These are phyloP conservation scores for Botrytis galanthina DNA, from an alignment of 2,329 filamentous ascomycete species.

Conservation along the genomic window DNA sequence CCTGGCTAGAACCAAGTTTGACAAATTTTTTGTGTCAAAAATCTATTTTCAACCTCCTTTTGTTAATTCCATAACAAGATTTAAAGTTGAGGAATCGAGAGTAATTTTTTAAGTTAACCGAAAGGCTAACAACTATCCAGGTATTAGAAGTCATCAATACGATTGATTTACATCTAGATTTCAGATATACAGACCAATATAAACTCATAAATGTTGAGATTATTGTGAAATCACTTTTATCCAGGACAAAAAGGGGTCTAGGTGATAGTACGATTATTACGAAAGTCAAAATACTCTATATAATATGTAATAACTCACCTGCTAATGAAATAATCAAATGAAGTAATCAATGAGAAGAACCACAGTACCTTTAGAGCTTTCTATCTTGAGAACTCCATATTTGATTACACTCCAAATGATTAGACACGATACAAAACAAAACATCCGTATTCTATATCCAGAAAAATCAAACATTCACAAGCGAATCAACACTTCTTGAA, in stretches of 20 bases:
- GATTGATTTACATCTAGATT: not conserved
- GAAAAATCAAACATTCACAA: not conserved
- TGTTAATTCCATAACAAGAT: not conserved
- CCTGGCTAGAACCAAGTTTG: not conserved
- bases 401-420: not conserved
- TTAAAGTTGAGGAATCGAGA: not conserved
- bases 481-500: accelerated
- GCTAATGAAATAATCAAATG: not conserved
- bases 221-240: not conserved
- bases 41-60: not conserved
- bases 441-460: not conserved
- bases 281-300: not conserved
- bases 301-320: not conserved
- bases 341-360: not conserved
- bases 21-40: not conserved
- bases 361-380: no score
- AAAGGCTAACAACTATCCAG: not conserved
- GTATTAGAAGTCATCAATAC: not conserved
- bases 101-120: not conserved
- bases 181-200: not conserved
- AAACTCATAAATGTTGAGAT: not conserved
- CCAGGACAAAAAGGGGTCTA: not conserved
- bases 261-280: not conserved
- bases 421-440: not conserved
- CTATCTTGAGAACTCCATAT: not conserved